phyloP scores from a whole-genome alignment of 2,329 filamentous ascomycete genomes.

The Clarireedia hainanense region DNA sequence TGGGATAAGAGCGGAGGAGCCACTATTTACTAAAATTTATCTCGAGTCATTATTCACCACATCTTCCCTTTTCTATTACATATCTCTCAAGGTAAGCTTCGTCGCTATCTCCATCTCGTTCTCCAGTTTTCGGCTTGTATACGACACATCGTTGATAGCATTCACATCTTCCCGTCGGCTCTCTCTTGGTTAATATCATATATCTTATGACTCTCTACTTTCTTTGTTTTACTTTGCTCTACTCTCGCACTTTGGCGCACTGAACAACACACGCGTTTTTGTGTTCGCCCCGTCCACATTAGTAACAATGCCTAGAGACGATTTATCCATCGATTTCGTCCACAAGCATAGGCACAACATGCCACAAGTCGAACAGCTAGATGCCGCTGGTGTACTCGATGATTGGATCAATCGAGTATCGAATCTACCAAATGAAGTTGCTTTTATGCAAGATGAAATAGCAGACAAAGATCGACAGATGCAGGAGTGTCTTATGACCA shows the following conservation, averaged over 20 bases:
- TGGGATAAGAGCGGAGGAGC: constrained; percentile 3
- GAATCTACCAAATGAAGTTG: constrained; percentile 75
- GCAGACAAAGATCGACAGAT: constrained; percentile 70
- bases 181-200: not conserved
- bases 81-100: not conserved
- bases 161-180: not conserved
- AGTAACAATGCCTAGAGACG: constrained; percentile 67
- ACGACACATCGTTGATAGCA: not conserved
- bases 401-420: constrained; percentile 69
- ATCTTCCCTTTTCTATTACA: no score
- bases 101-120: not conserved
- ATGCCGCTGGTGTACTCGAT: constrained; percentile 64
- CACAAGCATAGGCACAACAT: constrained; percentile 41
- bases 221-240: constrained; percentile 2
- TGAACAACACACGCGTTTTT: constrained; percentile 1
- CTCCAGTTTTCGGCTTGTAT: not conserved
- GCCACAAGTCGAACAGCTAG: constrained; percentile 52
- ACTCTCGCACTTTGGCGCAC: not conserved
- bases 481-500: constrained; percentile 58
- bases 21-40: no score
- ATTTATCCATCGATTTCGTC: constrained; percentile 62
- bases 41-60: no score
- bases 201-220: not conserved
- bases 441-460: constrained; percentile 77
- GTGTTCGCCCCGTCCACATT: constrained; percentile 32